These are phyloP conservation scores for Papiliotrema terrestris DNA, from an alignment of 1,284 basidiomycete species.

Conservation along the genomic window DNA sequence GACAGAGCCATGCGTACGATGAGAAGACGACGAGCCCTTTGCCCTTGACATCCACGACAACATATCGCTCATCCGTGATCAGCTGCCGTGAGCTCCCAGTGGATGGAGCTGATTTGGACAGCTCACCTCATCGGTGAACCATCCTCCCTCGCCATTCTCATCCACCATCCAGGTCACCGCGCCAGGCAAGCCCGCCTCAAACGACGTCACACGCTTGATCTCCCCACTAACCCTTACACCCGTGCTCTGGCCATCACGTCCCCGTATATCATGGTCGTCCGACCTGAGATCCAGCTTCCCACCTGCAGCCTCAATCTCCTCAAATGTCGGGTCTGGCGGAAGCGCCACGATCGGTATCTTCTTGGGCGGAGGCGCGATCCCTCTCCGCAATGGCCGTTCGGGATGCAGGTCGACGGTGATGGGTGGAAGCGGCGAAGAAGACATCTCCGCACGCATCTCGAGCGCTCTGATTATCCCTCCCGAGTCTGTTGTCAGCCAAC, in stretches of 20 bases:
- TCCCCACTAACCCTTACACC: slow-evolving; percentile 70
- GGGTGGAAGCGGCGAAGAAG: slow-evolving; percentile 18
- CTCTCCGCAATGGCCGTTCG: slow-evolving; percentile 65
- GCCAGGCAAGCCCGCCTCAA: slow-evolving; percentile 64
- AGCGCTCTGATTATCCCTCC: slow-evolving; percentile 58
- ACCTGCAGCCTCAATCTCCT: slow-evolving; percentile 58
- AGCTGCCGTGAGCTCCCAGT: slow-evolving; percentile 50
- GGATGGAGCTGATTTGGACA: no score
- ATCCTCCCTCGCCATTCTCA: slow-evolving; percentile 43
- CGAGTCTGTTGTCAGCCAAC: slow-evolving; percentile 52
- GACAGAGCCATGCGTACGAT: slow-evolving; percentile 55
- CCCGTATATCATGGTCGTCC: slow-evolving; percentile 59
- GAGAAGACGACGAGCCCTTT: slow-evolving; percentile 78
- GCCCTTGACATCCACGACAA: slow-evolving; percentile 67
- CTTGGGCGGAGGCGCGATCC: slow-evolving; percentile 61
- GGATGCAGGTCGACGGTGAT: slow-evolving; percentile 71
- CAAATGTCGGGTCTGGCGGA: slow-evolving; percentile 66
- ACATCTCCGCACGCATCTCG: slow-evolving; percentile 47
- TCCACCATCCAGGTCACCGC: slow-evolving; percentile 62
- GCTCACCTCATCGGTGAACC: slow-evolving; percentile 62
- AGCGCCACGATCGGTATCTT: slow-evolving; percentile 60
- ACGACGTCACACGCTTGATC: slow-evolving; percentile 65
- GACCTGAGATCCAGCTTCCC: slow-evolving; percentile 60
- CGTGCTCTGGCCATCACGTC: slow-evolving; percentile 49
- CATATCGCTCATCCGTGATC: slow-evolving; percentile 77